phyloP scores from a whole-genome alignment of 768 basidiomycete species.

The Leucosporidium creatinivorum region DNA sequence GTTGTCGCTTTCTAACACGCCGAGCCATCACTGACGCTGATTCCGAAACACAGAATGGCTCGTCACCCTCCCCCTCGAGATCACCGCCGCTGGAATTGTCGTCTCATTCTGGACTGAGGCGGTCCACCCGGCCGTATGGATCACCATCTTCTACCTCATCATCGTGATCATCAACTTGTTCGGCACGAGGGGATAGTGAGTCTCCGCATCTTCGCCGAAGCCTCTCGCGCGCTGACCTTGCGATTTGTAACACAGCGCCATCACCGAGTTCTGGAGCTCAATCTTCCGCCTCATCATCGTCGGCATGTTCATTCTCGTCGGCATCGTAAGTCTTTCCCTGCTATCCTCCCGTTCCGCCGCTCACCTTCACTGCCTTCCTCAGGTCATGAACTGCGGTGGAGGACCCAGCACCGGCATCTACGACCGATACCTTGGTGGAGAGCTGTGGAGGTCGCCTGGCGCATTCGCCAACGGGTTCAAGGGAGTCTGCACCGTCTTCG shows the following conservation, averaged over 20 bases:
- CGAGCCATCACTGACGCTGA: no score
- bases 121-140: constrained; percentile 50
- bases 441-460: constrained; percentile 57
- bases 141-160: constrained; percentile 21
- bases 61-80: constrained; percentile 73
- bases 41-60: constrained; percentile 54
- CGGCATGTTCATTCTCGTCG: constrained; percentile 67
- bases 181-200: constrained; percentile 27
- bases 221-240: no score
- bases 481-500: constrained; percentile 57
- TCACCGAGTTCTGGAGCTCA: constrained; percentile 73
- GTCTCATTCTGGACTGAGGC: constrained; percentile 49
- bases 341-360: no score
- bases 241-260: constrained; percentile 48
- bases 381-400: constrained; percentile 65
- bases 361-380: no score
- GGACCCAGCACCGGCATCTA: constrained; percentile 45
- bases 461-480: constrained; percentile 56
- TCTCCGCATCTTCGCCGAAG: no score
- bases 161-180: constrained; percentile 54
- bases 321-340: constrained; percentile 49
- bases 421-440: constrained; percentile 40
- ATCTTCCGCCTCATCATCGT: constrained; percentile 52
- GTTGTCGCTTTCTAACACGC: no score
- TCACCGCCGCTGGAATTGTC: constrained; percentile 77